Base-by-base conservation (phyloP, 306 rosid genomes). In the Medicago ruthenica region DNA sequence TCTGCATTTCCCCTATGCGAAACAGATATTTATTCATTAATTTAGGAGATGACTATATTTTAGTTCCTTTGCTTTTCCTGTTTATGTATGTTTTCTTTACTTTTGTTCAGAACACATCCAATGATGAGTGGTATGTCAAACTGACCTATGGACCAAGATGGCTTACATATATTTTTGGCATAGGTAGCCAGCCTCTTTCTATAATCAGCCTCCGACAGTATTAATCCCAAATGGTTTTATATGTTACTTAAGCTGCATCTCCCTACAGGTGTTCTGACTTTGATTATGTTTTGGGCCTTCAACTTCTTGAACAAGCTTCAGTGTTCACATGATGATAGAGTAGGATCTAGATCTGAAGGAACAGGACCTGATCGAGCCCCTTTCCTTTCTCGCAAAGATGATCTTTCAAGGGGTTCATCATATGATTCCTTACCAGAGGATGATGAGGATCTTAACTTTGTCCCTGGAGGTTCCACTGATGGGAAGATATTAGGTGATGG, bases 141-240 rank as follows among this genome's bases (percentile, higher is more conserved):
- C 21, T 92, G 69, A 84, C 94, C 51, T 90, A 90, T 78, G 94
- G 96, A 65, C 98, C 97, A 71, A 88, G 97, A 87, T 92, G 93
- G 98, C 53, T 78, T 70, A 87, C 90, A 48, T 92, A 90, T 81
- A 82, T 87, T 73, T 51, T 86, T 70, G 94, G 94, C 83, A 87
- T 83, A 76, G 91, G 97, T 92, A 88, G 53, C 44, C 51, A 87
- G 53, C 44, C 51, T 59, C 44, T 70, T 68, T 72, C 20, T 31
- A 11, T 37, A 58, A 47, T 78, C 53, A 41, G 6, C 22, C 67
- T 47, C 34, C 22, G 15, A 51, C 36, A 27, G 37, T 45, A 47
- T 20, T 12, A 62, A 70, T 77, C 83, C 63, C 69, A 6, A 36
- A 57, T 69, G 66, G 20, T 22, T 61, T 79, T 21, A 10, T 53